Conservation (phyloP, 148 eudicot species). For the Pouteria glomerata region DNA sequence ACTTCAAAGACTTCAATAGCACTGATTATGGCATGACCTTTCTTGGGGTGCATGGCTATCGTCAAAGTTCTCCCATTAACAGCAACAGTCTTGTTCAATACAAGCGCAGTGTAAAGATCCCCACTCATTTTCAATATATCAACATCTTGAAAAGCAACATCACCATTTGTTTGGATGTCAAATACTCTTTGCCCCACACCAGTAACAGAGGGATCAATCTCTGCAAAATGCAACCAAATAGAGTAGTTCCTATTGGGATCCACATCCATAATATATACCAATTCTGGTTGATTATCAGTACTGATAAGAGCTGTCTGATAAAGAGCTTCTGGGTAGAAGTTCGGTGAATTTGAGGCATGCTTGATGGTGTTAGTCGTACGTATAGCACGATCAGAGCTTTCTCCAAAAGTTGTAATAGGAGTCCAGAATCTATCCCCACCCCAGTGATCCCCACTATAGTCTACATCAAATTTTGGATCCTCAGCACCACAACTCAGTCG, state of each 20-base stretch:
- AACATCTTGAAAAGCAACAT: slow-evolving; percentile 50
- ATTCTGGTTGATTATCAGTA: slow-evolving; percentile 50
- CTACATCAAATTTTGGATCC: slow-evolving; percentile 64
- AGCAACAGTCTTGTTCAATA: slow-evolving; percentile 66
- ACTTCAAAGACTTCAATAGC: slow-evolving; percentile 80
- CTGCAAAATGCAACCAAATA: slow-evolving; percentile 89
- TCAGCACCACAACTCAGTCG: slow-evolving; percentile 55
- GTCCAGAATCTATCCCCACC: slow-evolving; percentile 95
- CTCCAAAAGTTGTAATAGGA: slow-evolving; percentile 39
- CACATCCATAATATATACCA: slow-evolving; percentile 63
- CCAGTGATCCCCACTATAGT: slow-evolving; percentile 65
- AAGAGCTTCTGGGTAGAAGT: slow-evolving; percentile 72
- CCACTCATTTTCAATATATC: slow-evolving; percentile 70
- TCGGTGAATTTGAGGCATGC: slow-evolving; percentile 49
- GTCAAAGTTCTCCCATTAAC: slow-evolving; percentile 72
- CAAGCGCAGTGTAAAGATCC: slow-evolving; percentile 56
- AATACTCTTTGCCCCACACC: slow-evolving; percentile 67
- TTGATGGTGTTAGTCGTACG: slow-evolving; percentile 43
- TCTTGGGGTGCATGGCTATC: slow-evolving; percentile 47
- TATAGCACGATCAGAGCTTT: slow-evolving; percentile 47
- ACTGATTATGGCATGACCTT: slow-evolving; percentile 59
- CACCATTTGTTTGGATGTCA: slow-evolving; percentile 65
- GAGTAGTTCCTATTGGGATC: slow-evolving; percentile 84
- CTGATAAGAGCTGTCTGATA: slow-evolving; percentile 69
- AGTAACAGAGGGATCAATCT: slow-evolving; percentile 69